phyloP scores from a whole-genome alignment of 306 rosid genomes.

The Spatholobus suberectus region DNA sequence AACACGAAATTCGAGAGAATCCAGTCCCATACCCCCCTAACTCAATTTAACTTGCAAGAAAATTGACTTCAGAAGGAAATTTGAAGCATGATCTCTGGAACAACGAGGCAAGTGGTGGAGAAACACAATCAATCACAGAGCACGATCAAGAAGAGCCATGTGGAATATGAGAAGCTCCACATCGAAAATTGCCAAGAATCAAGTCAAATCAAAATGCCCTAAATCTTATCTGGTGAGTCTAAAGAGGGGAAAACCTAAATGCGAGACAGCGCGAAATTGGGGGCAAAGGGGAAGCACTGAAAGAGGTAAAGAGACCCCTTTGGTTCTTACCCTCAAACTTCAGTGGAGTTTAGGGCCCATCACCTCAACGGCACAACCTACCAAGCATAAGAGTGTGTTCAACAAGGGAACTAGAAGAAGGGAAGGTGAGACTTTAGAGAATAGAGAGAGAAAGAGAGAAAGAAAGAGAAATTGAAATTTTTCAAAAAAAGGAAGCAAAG shows the following conservation, averaged over 20 bases:
- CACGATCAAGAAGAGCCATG: conserved; percentile 44
- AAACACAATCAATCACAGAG: conserved; percentile 37
- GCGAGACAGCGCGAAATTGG: conserved; percentile 60
- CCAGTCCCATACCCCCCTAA: conserved; percentile 32
- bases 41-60: conserved; percentile 5
- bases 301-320: conserved; percentile 60
- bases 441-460: too few species aligned
- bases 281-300: conserved; percentile 64
- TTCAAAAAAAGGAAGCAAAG: conserved; percentile 33
- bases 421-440: conserved; percentile 23
- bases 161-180: conserved; percentile 41
- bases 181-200: conserved; percentile 38
- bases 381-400: conserved; percentile 74
- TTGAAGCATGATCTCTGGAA: conserved; percentile 2
- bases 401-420: conserved; percentile 48
- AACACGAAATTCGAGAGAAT: conserved; percentile 38
- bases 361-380: conserved; percentile 72
- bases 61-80: conserved; percentile 10
- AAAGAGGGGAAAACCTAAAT: conserved; percentile 48
- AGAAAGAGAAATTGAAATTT: neutral
- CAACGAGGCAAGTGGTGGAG: conserved; percentile 34
- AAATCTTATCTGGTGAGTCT: conserved; percentile 44
- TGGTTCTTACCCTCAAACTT: conserved; percentile 53
- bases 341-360: conserved; percentile 92
- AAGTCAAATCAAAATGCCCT: conserved; percentile 46